Evolutionary conservation across 345 rosid species (phyloP), one percentile per base, ranked within the genome.

Genomic region (Crucihimalaya himalaica): DNA sequence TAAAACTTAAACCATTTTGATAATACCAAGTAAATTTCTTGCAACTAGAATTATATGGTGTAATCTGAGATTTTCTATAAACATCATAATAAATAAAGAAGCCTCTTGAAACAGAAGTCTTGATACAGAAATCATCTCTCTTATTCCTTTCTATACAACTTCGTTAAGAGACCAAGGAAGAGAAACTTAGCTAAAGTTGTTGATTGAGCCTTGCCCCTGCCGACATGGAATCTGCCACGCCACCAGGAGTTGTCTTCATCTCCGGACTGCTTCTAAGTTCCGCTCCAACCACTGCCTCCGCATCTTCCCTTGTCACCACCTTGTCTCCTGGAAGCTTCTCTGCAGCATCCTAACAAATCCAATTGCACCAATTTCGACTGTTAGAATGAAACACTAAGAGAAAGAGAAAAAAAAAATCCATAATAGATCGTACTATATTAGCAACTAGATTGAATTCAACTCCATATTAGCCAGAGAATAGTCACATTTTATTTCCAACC

Each of bases 161-260:
- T 42, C 47, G 15, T 42, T 42, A 42, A 42, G 6, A 13, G 6
- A 37, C 21, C 51, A 23, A 62, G 25, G n/a, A 47, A 47, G 11
- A 5, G 3, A 32, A 50, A 10, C 32, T 25, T 39, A 19, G 62
- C 34, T 74, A 74, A 52, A 66, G 40, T 37, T 59, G 78, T 63
- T 77, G 84, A 48, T 88, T 83, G n/a, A 85, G 76, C 63, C 83
- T 82, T 37, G 86, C 86, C 0, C 90, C 90, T 0, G 83, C 84
- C 0, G 86, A 86, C 72, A 82, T 75, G 8, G 92, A 78, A 20
- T 82, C 84, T 4, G 85, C 88, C 14, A 86, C 84, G 4, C 90
- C 89, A 14, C 87, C 89, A 1, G 88, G 85, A 2, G 82, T 81
- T 1, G 86, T 61, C 9, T 31, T 72, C 84, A 69, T 68, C 14